These are phyloP conservation scores for Silene noctiflora DNA, from an alignment of 179 eudicot genomes.

Conservation along the genomic window DNA sequence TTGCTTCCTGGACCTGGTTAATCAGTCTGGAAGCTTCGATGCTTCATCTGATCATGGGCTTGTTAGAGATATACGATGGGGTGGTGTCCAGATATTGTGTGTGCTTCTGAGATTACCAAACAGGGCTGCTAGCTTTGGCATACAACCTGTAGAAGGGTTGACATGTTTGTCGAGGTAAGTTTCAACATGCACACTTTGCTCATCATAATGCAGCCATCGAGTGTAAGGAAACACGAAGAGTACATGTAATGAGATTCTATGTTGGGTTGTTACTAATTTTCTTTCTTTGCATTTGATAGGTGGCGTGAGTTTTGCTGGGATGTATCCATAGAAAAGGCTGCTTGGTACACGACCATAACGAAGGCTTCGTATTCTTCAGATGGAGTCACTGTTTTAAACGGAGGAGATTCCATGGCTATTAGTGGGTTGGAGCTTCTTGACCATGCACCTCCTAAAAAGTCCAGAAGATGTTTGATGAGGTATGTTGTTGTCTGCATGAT, in stretches of 20 bases:
- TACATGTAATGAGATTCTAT: background rate
- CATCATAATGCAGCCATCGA: background rate
- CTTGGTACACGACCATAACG: conserved; percentile 49
- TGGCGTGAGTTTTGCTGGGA: conserved; percentile 88
- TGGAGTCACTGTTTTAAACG: conserved; percentile 21
- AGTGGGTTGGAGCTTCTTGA: conserved; percentile 33
- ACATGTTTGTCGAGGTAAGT: conserved; percentile 67
- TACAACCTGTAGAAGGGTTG: conserved; percentile 50
- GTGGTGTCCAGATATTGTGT: conserved; percentile 62
- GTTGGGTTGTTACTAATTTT: background rate
- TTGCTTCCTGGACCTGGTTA: conserved; percentile 58
- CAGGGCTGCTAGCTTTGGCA: conserved; percentile 46
- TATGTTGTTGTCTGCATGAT: conserved; percentile 14
- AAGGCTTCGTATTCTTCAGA: conserved; percentile 19
- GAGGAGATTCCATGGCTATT: conserved; percentile 25
- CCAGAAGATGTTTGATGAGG: conserved; percentile 31
- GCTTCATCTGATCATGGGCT: conserved; percentile 29
- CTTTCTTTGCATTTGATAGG: conserved; percentile 31
- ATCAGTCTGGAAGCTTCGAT: conserved; percentile 36
- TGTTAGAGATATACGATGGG: conserved; percentile 67
- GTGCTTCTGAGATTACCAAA: conserved; percentile 55
- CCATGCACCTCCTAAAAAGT: conserved; percentile 28
- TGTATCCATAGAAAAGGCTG: conserved; percentile 73
- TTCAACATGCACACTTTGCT: conserved; percentile 9
- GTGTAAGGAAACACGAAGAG: conserved; percentile 10